Evolutionary conservation across 805 yeast species (phyloP), one percentile per base, ranked within the genome.

Genomic region (Priceomyces fermenticarens): DNA sequence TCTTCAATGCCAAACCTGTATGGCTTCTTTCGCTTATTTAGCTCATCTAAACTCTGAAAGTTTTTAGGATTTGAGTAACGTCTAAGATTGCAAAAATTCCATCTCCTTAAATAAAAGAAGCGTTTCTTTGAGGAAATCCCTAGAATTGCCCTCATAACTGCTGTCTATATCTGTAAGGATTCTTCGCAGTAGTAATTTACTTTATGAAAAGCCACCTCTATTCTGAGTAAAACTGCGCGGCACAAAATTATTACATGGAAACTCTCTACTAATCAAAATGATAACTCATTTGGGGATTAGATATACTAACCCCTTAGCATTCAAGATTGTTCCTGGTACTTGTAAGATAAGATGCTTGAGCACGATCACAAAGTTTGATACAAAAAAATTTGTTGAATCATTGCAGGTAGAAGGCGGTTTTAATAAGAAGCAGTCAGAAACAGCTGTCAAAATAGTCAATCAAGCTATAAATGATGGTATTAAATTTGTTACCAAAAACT

Each of bases 401-500:
- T 73, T 89, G 15, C 77, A 82, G 48, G 70, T 72, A 25, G 79
- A 82, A 38, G 95, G 95, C 7, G 73, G 68, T 3, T 87, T 91
- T 60, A 73, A 78, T 4, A 74, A 75, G 34, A 70, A 80, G 43
- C 98, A 93, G 61, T 81, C 96, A 0, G 87, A 83, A 48, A 79
- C 87, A 0, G 86, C 95, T 0, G 85, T 91, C 4, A 72, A 70
- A 31, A 80, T 89, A 3, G 81, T 93, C 45, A 72, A 83, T 30
- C 72, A 75, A 35, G 88, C 96, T 0, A 76, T 91, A 23, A 81
- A 82, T 52, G 93, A 88, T 47, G 93, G 96, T 3, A 80, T 89
- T 25, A 75, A 76, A 15, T 79, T 84, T 41, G 81, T 88, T 17
- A 81, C 90, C 8, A 73, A 82, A 30, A 85, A 85, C 54, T 66